Base-by-base conservation (phyloP, 345 rosid genomes). In the Murraya paniculata region DNA sequence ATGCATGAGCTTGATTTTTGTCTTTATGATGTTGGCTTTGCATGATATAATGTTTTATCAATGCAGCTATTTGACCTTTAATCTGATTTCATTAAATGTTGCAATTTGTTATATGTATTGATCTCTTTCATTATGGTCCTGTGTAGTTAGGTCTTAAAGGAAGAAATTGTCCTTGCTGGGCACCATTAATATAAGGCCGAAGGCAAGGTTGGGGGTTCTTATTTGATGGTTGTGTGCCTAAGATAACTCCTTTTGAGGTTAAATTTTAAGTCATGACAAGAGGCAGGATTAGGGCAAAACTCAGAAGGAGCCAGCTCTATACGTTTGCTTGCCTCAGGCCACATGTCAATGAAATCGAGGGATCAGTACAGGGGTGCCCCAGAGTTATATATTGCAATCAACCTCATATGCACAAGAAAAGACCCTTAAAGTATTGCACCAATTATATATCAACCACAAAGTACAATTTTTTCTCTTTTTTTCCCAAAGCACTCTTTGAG, bases 401-500 rank as follows among this genome's bases (percentile, higher is more conserved):
- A 78, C 93, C 99, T 67, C 81, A 77, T 64, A 75, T 88, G 89
- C 98, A 96, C 85, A 78, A 77, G 86, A 89, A 80, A 81, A 90
- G 87, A 82, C 96, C 97, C 27, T 78, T 90, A 38, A 90, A 88
- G 64, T 94, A 96, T 50, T 77, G 97, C 78, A 86, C 90, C n/a
- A 96, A 96, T 85, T 88, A 88, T 71, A 92, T 94, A 82, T 90
- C 97, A 7, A 96, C 98, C 53, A 96, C 99, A 2, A 91, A 90
- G 76, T 96, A 96, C 81, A 96, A 91, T 77, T 36, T 89, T 24
- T 50, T 87, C 30, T 87, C 98, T 7, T 95, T 92, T 88, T 79
- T 95, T 59, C 99, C 99, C 13, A 94, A 93, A 79, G 94, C 98
- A 1, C 83, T 95, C 41, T 95, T 90, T 68, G 99, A 95, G 80